Base-by-base conservation (phyloP, 768 basidiomycete species). In the Lanmaoa pseudosensibilis region DNA sequence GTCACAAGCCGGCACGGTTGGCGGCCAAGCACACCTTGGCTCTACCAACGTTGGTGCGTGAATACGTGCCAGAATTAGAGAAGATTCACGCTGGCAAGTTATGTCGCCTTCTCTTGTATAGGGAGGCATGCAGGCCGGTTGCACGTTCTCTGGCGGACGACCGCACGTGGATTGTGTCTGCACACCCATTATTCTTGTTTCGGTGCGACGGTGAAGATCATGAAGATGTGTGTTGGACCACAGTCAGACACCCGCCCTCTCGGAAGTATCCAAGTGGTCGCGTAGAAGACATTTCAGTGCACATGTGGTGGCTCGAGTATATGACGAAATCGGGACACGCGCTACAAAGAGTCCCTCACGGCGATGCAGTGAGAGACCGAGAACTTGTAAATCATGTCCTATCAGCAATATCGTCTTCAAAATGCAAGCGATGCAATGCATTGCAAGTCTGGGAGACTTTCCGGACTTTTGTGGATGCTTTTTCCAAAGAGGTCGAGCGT, bases 291-390 rank as follows among this genome's bases (percentile, higher is more conserved):
- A 8, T 52, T 12, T 16, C 15, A 1, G 52, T 55, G 45, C 59
- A 66, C 32, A 34, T 0, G 1, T 67, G 58, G 64, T 65, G 61
- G 65, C 0, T 38, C 1, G 41, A 60, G 15, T 66, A 60, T 19
- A 58, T 58, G 62, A 58, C 7, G 23, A 61, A 50, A 48, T 55
- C 62, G 18, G 38, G 53, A 43, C 5, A 9, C 0, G 56, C 39
- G 1, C 15, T 67, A 48, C 54, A 38, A 30, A 43, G 30, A 38
- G 30, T 19, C 7, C 56, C 62, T 13, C 19, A 21, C 0, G 36
- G 54, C 1, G 12, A 49, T 2, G 30, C 23, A 9, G 54, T 64
- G 5, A 61, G 47, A 21, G 50, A 64, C 34, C 2, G 4, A 12
- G 5, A 33, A 6, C 50, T 61, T 15, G 34, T 61, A 10, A 15